Conservation (phyloP, 768 basidiomycete species). For the Lentinula raphanica region DNA sequence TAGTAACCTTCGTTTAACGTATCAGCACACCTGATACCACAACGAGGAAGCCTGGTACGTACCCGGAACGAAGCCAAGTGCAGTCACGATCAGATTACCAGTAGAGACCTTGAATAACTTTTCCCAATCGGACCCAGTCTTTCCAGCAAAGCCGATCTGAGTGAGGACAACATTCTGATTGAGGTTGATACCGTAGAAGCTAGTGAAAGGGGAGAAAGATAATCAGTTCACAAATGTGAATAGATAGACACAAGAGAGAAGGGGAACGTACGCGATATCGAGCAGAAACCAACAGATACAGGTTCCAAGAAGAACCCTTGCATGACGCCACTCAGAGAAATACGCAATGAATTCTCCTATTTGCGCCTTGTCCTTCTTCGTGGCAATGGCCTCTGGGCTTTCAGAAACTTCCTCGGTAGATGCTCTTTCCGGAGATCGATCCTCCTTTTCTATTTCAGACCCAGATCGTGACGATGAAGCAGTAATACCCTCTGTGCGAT, state of each 20-base stretch:
- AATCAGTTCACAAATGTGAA: background rate
- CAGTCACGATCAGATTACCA: conserved; percentile 69
- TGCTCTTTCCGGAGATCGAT: background rate
- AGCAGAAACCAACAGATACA: conserved; percentile 70
- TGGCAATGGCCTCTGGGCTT: conserved; percentile 9
- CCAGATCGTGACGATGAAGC: background rate
- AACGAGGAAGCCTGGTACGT: background rate
- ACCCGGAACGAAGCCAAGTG: conserved; percentile 75
- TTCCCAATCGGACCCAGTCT: conserved; percentile 52
- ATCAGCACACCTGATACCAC: background rate
- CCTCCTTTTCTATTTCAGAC: conserved; percentile 13
- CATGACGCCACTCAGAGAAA: conserved; percentile 69
- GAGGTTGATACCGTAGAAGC: conserved; percentile 69
- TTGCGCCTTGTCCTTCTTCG: conserved; percentile 10
- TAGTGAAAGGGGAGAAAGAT: conserved; percentile 15
- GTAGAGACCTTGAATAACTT: conserved; percentile 62
- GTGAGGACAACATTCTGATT: conserved; percentile 77
- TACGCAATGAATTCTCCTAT: conserved; percentile 57
- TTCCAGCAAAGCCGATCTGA: conserved; percentile 65
- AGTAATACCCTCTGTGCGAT: conserved; percentile 1
- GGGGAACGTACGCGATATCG: conserved; percentile 54
- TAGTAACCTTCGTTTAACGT: conserved; percentile 51
- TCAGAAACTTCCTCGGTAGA: conserved; percentile 4
- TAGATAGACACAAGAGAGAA: background rate
- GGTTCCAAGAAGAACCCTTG: conserved; percentile 64